These are phyloP conservation scores for Sclerotinia minor DNA, from an alignment of 2,329 filamentous ascomycete genomes.

Conservation along the genomic window DNA sequence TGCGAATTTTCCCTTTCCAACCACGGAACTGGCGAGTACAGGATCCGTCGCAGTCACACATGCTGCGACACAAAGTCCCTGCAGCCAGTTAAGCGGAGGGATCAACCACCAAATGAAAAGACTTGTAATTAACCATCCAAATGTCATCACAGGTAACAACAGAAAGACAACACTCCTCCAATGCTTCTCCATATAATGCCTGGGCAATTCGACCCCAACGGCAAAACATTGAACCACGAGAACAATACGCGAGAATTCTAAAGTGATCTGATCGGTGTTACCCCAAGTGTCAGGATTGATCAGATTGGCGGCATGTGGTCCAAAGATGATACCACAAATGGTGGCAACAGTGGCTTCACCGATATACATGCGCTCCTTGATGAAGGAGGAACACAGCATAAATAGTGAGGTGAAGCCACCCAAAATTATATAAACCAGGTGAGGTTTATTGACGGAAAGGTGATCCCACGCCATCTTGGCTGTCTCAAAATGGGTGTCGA, in stretches of 20 bases:
- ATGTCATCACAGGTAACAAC: constrained; percentile 94
- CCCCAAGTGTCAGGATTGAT: constrained; percentile 78
- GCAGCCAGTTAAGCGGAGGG: constrained; percentile 77
- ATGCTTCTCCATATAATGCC: constrained; percentile 96
- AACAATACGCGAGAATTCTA: constrained; percentile 87
- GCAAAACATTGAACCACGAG: constrained; percentile 92
- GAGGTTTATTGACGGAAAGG: constrained; percentile 84
- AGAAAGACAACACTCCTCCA: constrained; percentile 91
- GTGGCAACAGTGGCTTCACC: constrained; percentile 96
- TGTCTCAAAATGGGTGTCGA: constrained; percentile 11
- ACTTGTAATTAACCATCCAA: constrained; percentile 90
- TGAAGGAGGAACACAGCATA: constrained; percentile 96
- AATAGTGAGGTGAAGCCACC: constrained; percentile 97
- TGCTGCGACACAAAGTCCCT: constrained; percentile 81
- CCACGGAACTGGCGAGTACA: constrained; percentile 93
- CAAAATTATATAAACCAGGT: constrained; percentile 97
- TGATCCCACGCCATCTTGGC: constrained; percentile 73
- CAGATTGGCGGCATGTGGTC: constrained; percentile 77
- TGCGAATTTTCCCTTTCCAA: constrained; percentile 98
- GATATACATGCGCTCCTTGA: constrained; percentile 98
- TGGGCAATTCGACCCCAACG: constrained; percentile 85
- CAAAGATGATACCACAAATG: constrained; percentile 83
- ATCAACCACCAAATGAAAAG: constrained; percentile 94
- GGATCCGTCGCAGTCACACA: constrained; percentile 98
- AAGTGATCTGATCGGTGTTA: constrained; percentile 79